Evolutionary conservation across 805 yeast species (phyloP), one percentile per base, ranked within the genome.

Genomic region (Yarrowia bubula): DNA sequence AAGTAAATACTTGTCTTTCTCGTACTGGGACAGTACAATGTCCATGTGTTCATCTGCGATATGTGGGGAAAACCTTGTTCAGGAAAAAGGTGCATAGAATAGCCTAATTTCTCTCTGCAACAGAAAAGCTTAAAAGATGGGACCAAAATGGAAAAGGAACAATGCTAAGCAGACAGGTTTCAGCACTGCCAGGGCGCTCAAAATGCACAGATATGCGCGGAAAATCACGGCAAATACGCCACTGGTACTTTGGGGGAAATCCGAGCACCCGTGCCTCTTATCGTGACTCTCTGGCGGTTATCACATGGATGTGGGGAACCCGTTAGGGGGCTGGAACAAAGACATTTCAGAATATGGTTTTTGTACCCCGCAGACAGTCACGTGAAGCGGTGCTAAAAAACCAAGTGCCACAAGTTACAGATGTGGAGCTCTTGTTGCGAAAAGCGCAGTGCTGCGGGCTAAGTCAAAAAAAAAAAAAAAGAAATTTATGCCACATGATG

Each of bases 221-320:
- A 22, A 22, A 22, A 22, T 22, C 47, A 31, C 32, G 15, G 3
- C 15, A 18, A 13, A 10, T 11, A 7, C 47, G 47, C 18, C 47
- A 43, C 32, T 4, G 4, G 3, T 1, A 15, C 8, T 41, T 41
- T 17, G 28, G 15, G 18, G 14, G 44, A 4, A 11, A 8, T 22
- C 22, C 28, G 44, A 41, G 13, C 28, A 8, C 6, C 28, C 15
- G 6, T 4, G 4, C 6, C 10, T 5, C 9, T 11, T 46, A n/a
- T 32, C 18, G 6, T 14, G 9, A 0, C 6, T 4, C 9, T 22
- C 3, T 9, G 14, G 8, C 38, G 11, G 10, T 18, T 48, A 35
- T 48, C 55, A 48, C 55, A 48, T 48, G 55, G 55, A 48, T 33
- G 55, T 33, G 55, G 55, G 55, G 55, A 48, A 48, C 55, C 55